Evolutionary conservation across 208 protist species (phyloP), one percentile per base, ranked within the genome.

Genomic region (Trichomonas vaginalis): DNA sequence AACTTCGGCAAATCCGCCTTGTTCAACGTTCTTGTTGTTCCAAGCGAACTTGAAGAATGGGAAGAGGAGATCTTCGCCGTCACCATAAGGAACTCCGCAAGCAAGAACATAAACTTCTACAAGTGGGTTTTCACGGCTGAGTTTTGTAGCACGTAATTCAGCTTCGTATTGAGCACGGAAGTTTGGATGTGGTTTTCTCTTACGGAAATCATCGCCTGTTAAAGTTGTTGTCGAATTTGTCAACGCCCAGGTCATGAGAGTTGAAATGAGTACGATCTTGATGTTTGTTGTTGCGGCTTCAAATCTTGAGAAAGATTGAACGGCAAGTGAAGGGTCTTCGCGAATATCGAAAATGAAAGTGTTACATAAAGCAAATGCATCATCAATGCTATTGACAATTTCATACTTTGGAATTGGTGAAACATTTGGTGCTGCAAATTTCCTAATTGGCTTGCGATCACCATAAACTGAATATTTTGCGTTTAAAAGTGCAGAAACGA

Each of bases 281-380:
- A 92, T 39, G 15, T 92, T 92, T 51, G 86, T 92, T 21, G 86
- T 92, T 3, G n/a, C 45, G 17, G 40, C 17, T 32, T 92, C 86
- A 47, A 92, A 92, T 35, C 86, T 23, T 51, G 86, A 45, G 45
- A 92, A 92, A 6, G 86, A 42, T 40, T 92, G 12, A 15, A 92
- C 14, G 6, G 86, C 86, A 17, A 51, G 3, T 35, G 12, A 35
- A 15, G 86, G 40, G 15, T 92, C n/a, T 48, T 92, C 45, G 23
- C 86, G 23, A 51, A 92, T 92, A 51, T 92, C 86, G 37, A 92
- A 92, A 39, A 92, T 32, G 35, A 92, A 92, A 48, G 45, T 92
- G 32, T 92, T 92, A 39, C 86, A 92, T 35, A 92, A 32, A 51
- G 86, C 86, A 92, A 92, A 92, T 39, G 86, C 86, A 42, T 92